Percentiles rank a stretch among this genome's conserved stretches.
These are phyloP conservation scores for Maudiozyma serrabonitensis DNA, from an alignment of 805 yeast species.

Conservation along the genomic window DNA sequence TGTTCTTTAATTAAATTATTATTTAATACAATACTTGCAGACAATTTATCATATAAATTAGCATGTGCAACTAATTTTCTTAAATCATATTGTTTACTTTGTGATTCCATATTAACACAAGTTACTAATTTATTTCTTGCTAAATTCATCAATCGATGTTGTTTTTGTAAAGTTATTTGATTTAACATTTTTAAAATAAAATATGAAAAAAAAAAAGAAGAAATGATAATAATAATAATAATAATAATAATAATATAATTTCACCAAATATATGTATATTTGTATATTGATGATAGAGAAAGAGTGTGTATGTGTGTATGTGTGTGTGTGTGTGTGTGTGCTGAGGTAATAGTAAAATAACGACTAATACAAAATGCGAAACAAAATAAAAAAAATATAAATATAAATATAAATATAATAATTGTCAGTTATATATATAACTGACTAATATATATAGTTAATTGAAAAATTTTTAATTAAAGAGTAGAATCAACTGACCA, in stretches of 20 bases:
- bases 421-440: too few relatives aligned
- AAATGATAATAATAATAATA: too few relatives aligned
- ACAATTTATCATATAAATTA: slow-evolving; percentile 23
- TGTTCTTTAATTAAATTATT: background rate
- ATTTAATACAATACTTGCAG: slow-evolving; percentile 14
- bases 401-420: too few relatives aligned
- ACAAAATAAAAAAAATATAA: too few relatives aligned
- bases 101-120: slow-evolving; percentile 10
- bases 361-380: background rate
- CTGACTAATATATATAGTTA: too few relatives aligned
- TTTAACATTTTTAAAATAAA: background rate
- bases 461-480: too few relatives aligned
- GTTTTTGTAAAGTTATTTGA: background rate
- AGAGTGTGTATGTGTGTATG: background rate
- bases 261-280: background rate
- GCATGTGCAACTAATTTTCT: slow-evolving; percentile 28
- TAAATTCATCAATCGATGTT: background rate
- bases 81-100: slow-evolving; percentile 18
- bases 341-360: background rate
- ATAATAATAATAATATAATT: too few relatives aligned
- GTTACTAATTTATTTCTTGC: slow-evolving; percentile 17
- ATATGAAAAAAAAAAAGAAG: too few relatives aligned
- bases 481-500: too few relatives aligned
- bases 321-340: background rate
- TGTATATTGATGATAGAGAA: too few relatives aligned